Percentiles rank a stretch among this genome's conserved stretches.
Evolutionary conservation across 768 basidiomycete genomes (phyloP).

Genomic region (Lanmaoa rubissima): DNA sequence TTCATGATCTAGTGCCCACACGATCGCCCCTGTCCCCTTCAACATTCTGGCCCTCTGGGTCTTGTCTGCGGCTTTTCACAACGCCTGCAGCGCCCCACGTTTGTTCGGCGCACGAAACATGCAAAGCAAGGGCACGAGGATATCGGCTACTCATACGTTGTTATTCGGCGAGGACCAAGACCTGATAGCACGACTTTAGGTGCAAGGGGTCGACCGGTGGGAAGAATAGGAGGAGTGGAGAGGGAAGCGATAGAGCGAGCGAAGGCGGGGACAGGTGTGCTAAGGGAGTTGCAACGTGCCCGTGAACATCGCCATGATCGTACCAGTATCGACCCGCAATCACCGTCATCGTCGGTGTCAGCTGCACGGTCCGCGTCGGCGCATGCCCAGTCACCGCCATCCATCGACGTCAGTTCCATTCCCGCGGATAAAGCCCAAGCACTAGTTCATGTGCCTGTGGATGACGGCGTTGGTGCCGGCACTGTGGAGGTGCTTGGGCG

Average conservation of each 20-base stretch:
- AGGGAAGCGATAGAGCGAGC: conserved; percentile 30
- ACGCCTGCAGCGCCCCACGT: conserved; percentile 80
- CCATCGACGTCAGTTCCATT: conserved; percentile 19
- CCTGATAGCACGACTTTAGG: conserved; percentile 37
- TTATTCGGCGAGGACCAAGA: conserved; percentile 75
- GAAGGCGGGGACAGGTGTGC: conserved; percentile 13
- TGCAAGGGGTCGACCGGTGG: conserved; percentile 13
- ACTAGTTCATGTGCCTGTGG: conserved; percentile 17
- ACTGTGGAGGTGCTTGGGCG: conserved; percentile 15
- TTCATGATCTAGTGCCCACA: conserved; percentile 74
- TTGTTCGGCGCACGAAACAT: conserved; percentile 87
- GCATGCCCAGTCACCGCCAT: conserved; percentile 14
- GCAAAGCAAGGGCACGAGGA: conserved; percentile 83
- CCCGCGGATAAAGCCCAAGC: conserved; percentile 21
- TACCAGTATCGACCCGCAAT: conserved; percentile 23
- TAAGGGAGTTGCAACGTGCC: conserved; percentile 26
- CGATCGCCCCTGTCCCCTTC: conserved; percentile 79
- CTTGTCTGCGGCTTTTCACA: conserved; percentile 84
- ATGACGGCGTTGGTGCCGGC: conserved; percentile 18
- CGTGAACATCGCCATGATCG: conserved; percentile 19
- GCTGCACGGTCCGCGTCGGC: conserved; percentile 4
- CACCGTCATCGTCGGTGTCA: conserved; percentile 22
- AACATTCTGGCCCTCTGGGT: conserved; percentile 48
- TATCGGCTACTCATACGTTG: conserved; percentile 85
- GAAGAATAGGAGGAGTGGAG: conserved; percentile 32